Base-by-base conservation (phyloP, 2,329 filamentous ascomycete species). In the Myriosclerotinia duriaeana region DNA sequence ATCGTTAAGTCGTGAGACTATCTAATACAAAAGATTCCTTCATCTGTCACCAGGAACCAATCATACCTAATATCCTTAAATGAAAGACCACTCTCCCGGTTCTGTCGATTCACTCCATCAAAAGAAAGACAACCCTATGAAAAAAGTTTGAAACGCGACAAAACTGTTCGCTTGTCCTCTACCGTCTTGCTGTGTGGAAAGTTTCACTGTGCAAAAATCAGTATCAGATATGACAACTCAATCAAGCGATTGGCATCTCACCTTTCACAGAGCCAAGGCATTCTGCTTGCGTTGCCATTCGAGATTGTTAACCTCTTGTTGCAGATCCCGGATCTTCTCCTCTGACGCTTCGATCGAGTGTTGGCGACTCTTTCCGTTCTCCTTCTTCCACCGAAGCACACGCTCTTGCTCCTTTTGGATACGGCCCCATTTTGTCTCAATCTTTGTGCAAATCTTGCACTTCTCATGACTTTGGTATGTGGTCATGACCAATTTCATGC, bases 371-470 rank as follows among this genome's bases (percentile, higher is more conserved):
- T 67, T 61, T 42, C 65, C 66, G 14, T 71, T 89, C 89, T 78
- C 91, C 58, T 82, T 83, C 74, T 84, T 82, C 93, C 93, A 97
- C 68, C 93, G 89, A 71, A 83, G 80, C 75, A 96, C 85, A 74
- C 93, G 90, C 66, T 87, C 85, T 56, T 84, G 77, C 82, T 96
- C 91, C 79, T 92, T 92, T 75, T 83, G 82, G 75, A 88, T 85
- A 70, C 91, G 88, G 66, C 92, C 87, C 75, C 85, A 80, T 81
- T 97, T 97, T 79, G 90, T 93, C 76, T 93, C 89, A 72, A 93
- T 92, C 79, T 95, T 93, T 75, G 92, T 89, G 81, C 94, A 98
- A 70, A 93, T 83, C 77, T 90, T 91, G 83, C 94, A 98, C 74
- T 87, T 85, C 20, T 73, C 73, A 53, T 78, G 73, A 64, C 89